These are phyloP conservation scores for Skeletonema tropicum DNA, from an alignment of 108 stramenopile genomes.

Conservation along the genomic window DNA sequence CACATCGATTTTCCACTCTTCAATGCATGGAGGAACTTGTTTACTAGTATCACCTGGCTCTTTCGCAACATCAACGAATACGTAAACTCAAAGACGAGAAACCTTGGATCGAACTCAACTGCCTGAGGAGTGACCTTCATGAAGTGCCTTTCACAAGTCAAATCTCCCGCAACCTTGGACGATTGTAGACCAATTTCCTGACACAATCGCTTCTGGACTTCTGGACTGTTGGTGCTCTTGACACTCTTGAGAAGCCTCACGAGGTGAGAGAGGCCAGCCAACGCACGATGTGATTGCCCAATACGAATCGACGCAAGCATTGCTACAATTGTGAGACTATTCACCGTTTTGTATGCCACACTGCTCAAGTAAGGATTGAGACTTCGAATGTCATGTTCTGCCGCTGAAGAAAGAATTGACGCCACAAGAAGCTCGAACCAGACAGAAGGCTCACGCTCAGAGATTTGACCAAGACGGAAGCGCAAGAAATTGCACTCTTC, in stretches of 20 bases:
- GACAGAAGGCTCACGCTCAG: conserved; percentile 85
- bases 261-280: conserved; percentile 70
- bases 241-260: conserved; percentile 70
- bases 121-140: conserved; percentile 77
- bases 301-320: conserved; percentile 92
- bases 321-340: conserved; percentile 86
- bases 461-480: conserved; percentile 88
- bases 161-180: conserved; percentile 75
- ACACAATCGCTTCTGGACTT: conserved; percentile 59
- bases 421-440: conserved; percentile 93
- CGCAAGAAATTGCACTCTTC: conserved; percentile 84
- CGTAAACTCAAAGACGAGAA: conserved; percentile 97
- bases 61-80: conserved; percentile 94
- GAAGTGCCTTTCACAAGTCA: conserved; percentile 89
- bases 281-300: conserved; percentile 84
- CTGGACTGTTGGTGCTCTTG: conserved; percentile 56
- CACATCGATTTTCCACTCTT: conserved; percentile 86
- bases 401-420: conserved; percentile 82
- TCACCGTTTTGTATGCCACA: conserved; percentile 86
- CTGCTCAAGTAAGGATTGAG: conserved; percentile 88
- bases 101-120: conserved; percentile 93
- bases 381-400: conserved; percentile 86
- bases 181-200: conserved; percentile 86
- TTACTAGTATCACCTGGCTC: conserved; percentile 95
- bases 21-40: conserved; percentile 87